Evolutionary conservation across 192 early-diverging fungal species (phyloP).

Genomic region (Dispira simplex): DNA sequence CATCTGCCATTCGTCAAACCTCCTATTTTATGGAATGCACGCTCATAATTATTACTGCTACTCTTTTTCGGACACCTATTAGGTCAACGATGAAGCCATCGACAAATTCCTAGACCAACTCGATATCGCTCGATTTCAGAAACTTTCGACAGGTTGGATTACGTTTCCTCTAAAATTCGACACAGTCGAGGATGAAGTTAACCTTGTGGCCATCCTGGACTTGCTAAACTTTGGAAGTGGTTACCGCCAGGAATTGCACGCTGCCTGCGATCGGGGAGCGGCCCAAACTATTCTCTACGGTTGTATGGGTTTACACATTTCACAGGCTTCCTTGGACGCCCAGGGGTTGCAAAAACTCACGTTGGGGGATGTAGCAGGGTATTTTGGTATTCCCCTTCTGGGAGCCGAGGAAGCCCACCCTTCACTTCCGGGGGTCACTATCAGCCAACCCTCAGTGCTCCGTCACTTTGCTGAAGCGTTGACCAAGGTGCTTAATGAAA

Average conservation of each 20-base stretch:
- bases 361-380: constrained; percentile 38
- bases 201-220: constrained; percentile 56
- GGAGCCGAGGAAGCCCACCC: constrained; percentile 43
- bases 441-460: constrained; percentile 45
- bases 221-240: constrained; percentile 68
- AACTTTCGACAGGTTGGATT: constrained; percentile 28
- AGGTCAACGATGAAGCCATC: constrained; percentile 8
- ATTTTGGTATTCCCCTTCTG: constrained; percentile 59
- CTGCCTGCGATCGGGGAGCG: constrained; percentile 45
- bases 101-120: constrained; percentile 1
- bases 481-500: constrained; percentile 47
- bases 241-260: constrained; percentile 48
- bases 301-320: constrained; percentile 68
- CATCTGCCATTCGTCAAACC: not conserved
- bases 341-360: constrained; percentile 37
- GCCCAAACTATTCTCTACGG: constrained; percentile 70
- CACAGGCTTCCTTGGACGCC: constrained; percentile 38
- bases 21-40: not conserved
- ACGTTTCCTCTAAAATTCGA: constrained; percentile 63
- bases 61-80: not conserved
- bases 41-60: not conserved
- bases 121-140: constrained; percentile 17
- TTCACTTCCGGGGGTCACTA: constrained; percentile 36
- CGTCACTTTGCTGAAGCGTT: constrained; percentile 47
- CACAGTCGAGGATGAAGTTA: constrained; percentile 54